Evolutionary conservation across 2,329 filamentous ascomycete species (phyloP), one percentile per base, ranked within the genome.

Genomic region (Ramularia endophylla): DNA sequence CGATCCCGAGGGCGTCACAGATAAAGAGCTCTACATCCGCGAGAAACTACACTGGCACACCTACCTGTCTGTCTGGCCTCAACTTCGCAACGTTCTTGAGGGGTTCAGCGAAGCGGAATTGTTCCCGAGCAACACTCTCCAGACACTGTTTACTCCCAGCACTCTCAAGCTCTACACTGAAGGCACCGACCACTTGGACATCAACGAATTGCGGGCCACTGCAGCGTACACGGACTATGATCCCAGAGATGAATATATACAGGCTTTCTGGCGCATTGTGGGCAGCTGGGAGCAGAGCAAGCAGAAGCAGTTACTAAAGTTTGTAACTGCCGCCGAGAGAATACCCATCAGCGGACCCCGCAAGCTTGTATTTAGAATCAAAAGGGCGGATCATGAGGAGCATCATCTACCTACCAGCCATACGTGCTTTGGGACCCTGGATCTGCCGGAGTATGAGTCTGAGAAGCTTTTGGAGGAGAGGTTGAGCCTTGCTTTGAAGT

Each of bases 291-390:
- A 79, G 44, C 73, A 82, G 12, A 71, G 75, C 32, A 83, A 89
- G 71, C 83, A 83, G 64, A 77, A 80, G 38, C 80, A 78, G 55
- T 68, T 98, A 25, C 72, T 98, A 22, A 88, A 95, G 61, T 98
- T 98, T 57, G 89, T 98, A 20, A 98, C 92, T 11, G 90, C 90
- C 0, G 90, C 83, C 54, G 89, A 95, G 58, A 77, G 92, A 2
- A 78, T 97, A 2, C 92, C 92, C 0, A 85, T 95, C 0, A 88
- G 86, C 15, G 92, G 92, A 2, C 80, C 89, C 58, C 76, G 78
- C 48, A 87, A 85, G 54, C 69, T 97, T 34, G 81, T 85, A 56
- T 97, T 97, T 63, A 78, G 86, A 11, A 75, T 98, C 31, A 84
- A 90, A 64, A 80, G 77, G 55, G 87, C 88, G 58, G 80, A 85